Base-by-base conservation (phyloP, 2,329 filamentous ascomycete species). In the Aspergillus proliferans region DNA sequence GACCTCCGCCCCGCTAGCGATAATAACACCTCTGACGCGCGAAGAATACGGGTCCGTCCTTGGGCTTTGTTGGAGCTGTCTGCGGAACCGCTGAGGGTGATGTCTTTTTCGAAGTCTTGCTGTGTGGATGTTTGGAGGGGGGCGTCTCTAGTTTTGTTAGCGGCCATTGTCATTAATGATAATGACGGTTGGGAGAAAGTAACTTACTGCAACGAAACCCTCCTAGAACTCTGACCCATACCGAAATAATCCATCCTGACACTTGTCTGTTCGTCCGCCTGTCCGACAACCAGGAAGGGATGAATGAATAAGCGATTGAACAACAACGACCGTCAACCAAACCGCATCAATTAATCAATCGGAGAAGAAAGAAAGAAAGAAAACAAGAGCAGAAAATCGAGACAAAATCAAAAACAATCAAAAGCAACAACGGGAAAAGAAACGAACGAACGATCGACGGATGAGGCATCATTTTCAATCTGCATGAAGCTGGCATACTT, bases 391-490 rank as follows among this genome's bases (percentile, higher is more conserved):
- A 28, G 6, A 44, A 33, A 51, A 49, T 28, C 45, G 49, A 19
- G 48, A 46, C 22, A 22, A 22, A 22, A 22, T 15, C 15, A 15
- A 15, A 15, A 50, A 30, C 43, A 39, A 39, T 19, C 38, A 40
- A 40, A 40, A 19, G 10, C 18, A 40, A 40, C 19, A 40, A 18
- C 34, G 26, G 12, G 26, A 15, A 36, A 36, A 6, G 14, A 18
- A 36, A 36, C 14, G 15, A 18, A 36, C 34, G 18, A 36, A 36
- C 34, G 18, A 22, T 3, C 15, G 4, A 21, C 39, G 55, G 57
- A 52, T 57, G 54, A 58, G 55, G 52, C 55, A 48, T 59, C 57
- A 57, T 56, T 59, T 60, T 58, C 52, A 60, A 60, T 57, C 49
- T 55, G 44, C 51, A 40, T 19, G n/a, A 19, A 38, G 26, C 26